Evolutionary conservation across 1,284 basidiomycete species (phyloP), one percentile per base, ranked within the genome.

Genomic region (Ceratobasidium sp.): DNA sequence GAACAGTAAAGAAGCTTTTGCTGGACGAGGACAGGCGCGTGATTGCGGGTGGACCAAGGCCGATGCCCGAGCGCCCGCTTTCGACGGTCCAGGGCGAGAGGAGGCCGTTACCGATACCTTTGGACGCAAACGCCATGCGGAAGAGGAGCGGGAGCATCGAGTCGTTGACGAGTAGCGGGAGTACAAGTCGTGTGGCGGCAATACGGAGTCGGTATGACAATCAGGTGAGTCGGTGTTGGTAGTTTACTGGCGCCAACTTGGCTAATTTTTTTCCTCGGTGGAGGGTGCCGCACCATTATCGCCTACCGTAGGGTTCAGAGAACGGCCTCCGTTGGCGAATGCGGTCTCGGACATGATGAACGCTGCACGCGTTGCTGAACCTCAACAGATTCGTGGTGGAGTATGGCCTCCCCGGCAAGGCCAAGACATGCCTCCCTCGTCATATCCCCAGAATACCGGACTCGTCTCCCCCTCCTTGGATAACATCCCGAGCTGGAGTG

Each of bases 161-260:
- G 63, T 87, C 87, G 0, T 83, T 82, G 16, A 84, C 81, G 65
- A 90, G 87, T 76, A 85, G 80, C 41, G 86, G 85, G 16, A 71
- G 39, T 16, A 71, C 56, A 39, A 89, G 87, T 77, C 81, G 89
- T 34, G 90, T 93, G 48, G 89, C 91, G 58, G 87, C 88, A 0
- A 87, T 93, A 83, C 85, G 89, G 43, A 87, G 86, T 78, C 86
- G 86, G 73, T 92, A 90, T 78, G 84, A 62, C 29, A 61, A 53
- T 34, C 22, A 37, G 24, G 56, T 59, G 53, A 22, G 39, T 56
- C 54, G 51, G 48, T 43, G 34, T 65, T 22, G 56, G 29, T 49
- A 1, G 6, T 49, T 13, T 71, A 14, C 4, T 59, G 22, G 29
- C 16, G 2, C n/a, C 5, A 4, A 14, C 9, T 31, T 39, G 5